phyloP scores from a whole-genome alignment of 2,329 filamentous ascomycete genomes.

The Monilinia laxa region DNA sequence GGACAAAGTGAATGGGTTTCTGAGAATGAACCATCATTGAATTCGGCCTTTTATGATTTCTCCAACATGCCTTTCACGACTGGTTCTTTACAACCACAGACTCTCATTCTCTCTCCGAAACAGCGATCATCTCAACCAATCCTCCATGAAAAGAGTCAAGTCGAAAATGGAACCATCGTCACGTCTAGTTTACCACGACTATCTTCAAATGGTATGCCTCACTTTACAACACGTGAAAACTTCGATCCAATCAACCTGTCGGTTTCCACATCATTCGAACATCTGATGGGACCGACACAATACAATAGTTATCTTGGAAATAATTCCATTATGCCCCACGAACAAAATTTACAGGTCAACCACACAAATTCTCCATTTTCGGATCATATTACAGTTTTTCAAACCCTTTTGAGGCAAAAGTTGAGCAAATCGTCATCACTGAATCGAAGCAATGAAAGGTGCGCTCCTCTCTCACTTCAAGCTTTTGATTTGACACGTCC shows the following conservation, averaged over 20 bases:
- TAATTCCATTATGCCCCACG: conserved; percentile 2
- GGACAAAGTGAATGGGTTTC: conserved; percentile 6
- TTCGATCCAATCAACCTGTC: not conserved
- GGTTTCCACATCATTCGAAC: conserved; percentile 11
- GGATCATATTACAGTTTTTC: conserved; percentile 17
- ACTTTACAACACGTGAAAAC: not conserved
- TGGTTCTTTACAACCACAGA: not conserved
- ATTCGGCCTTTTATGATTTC: conserved; percentile 1
- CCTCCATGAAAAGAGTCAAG: not conserved
- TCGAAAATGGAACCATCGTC: not conserved
- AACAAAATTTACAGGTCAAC: not conserved
- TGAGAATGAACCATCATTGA: conserved; percentile 9
- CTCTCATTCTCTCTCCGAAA: conserved; percentile 7
- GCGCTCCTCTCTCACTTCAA: conserved; percentile 7
- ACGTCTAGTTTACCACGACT: not conserved
- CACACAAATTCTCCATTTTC: conserved; percentile 12
- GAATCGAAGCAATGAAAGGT: conserved; percentile 15
- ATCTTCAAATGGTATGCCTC: conserved; percentile 14
- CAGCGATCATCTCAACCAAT: not conserved
- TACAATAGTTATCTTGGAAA: conserved; percentile 15
- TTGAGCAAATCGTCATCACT: not conserved
- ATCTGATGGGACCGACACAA: conserved; percentile 15
- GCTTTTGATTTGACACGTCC: not conserved
- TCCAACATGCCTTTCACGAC: conserved; percentile 2
- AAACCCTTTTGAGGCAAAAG: conserved; percentile 15